phyloP scores from a whole-genome alignment of 108 stramenopile species.

The Nitzschia putrida region DNA sequence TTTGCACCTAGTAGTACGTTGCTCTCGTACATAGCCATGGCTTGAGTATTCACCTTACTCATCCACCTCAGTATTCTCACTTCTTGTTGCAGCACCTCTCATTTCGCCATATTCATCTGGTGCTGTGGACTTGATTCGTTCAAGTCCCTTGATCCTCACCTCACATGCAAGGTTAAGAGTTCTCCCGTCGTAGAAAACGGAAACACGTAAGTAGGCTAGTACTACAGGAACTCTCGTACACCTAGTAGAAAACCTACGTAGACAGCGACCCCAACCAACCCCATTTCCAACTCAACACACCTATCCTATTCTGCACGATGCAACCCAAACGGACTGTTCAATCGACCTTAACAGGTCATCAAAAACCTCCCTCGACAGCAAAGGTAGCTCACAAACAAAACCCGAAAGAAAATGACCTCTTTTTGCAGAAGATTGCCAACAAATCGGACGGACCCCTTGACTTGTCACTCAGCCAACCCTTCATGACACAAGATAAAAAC shows the following conservation, averaged over 20 bases:
- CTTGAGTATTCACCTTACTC: too few relatives aligned
- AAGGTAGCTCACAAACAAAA: neutral
- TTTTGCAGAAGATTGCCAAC: neutral
- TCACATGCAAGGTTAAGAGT: too few relatives aligned
- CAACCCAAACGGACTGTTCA: neutral
- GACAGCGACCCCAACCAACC: neutral
- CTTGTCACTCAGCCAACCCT: neutral
- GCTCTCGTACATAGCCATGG: too few relatives aligned
- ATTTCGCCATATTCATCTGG: too few relatives aligned
- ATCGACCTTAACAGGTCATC: neutral
- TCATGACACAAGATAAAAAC: neutral
- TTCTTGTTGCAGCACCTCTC: too few relatives aligned
- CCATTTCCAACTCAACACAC: neutral
- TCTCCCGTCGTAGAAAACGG: too few relatives aligned
- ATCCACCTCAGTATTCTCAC: too few relatives aligned
- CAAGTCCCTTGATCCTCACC: too few relatives aligned
- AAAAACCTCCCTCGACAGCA: neutral
- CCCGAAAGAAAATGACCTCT: neutral
- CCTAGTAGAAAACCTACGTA: neutral
- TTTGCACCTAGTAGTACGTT: too few relatives aligned
- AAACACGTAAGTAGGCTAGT: too few relatives aligned
- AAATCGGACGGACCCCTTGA: neutral
- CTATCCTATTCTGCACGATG: neutral
- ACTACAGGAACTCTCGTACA: too few relatives aligned
- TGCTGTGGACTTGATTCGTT: too few relatives aligned